phyloP scores from a whole-genome alignment of 371 early-diverging fungal genomes.

The Rhizopus microsporus region DNA sequence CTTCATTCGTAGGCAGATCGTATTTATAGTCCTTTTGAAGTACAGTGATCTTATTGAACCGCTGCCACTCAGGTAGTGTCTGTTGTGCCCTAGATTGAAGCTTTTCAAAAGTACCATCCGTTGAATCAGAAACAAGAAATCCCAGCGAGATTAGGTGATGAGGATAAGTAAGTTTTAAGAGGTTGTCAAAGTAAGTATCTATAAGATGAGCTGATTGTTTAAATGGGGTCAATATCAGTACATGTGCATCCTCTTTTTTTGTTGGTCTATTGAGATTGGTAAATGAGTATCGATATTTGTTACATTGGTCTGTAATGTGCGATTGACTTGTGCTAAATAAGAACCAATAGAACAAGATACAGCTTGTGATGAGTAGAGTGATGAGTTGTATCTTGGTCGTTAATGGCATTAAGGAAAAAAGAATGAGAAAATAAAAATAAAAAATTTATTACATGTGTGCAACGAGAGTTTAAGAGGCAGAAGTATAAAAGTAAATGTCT shows the following conservation, averaged over 20 bases:
- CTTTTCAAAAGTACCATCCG: slow-evolving; percentile 47
- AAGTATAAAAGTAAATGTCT: slow-evolving; percentile 85
- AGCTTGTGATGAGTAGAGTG: slow-evolving; percentile 20
- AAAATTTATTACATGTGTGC: slow-evolving; percentile 22
- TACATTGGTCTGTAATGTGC: too few relatives aligned
- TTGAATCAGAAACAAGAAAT: slow-evolving; percentile 60
- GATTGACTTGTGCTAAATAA: background rate
- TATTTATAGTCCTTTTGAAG: slow-evolving; percentile 61
- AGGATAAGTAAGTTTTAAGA: slow-evolving; percentile 62
- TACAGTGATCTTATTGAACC: slow-evolving; percentile 55
- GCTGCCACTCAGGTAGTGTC: slow-evolving; percentile 28
- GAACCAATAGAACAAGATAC: slow-evolving; percentile 28
- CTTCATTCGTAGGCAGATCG: slow-evolving; percentile 48
- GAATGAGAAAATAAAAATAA: slow-evolving; percentile 12
- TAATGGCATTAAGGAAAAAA: slow-evolving; percentile 25
- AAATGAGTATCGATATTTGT: background rate
- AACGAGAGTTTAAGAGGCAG: slow-evolving; percentile 32
- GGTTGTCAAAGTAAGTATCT: slow-evolving; percentile 59
- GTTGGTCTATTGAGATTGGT: background rate
- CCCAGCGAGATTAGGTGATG: slow-evolving; percentile 67
- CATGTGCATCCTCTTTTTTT: slow-evolving; percentile 7
- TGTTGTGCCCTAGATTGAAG: slow-evolving; percentile 28
- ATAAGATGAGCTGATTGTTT: slow-evolving; percentile 65
- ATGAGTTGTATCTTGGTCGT: slow-evolving; percentile 27
- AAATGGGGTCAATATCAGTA: slow-evolving; percentile 68